These are phyloP conservation scores for Lactarius sanguifluus DNA, from an alignment of 768 basidiomycete genomes.

Conservation along the genomic window DNA sequence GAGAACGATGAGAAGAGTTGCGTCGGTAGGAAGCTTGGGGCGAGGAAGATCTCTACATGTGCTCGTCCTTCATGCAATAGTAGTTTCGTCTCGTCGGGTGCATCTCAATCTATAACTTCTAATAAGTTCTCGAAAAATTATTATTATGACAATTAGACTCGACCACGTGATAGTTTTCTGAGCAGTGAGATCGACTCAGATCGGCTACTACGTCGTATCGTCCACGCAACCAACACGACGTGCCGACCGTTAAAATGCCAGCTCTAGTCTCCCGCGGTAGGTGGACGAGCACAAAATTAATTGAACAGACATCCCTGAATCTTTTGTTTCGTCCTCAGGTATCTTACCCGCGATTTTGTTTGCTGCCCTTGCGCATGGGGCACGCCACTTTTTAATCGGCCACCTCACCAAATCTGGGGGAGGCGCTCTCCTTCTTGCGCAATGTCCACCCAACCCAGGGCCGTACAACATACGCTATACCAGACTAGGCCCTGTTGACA, in stretches of 20 bases:
- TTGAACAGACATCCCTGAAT: background rate
- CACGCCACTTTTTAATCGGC: constrained; percentile 20
- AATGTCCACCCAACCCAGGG: constrained; percentile 26
- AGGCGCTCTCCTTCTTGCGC: background rate
- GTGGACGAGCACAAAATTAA: background rate
- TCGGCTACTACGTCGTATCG: background rate
- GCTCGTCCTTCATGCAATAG: background rate
- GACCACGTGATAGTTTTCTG: background rate
- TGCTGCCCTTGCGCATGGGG: constrained; percentile 14
- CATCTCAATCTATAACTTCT: background rate
- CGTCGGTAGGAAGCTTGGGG: background rate
- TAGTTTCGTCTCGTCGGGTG: background rate
- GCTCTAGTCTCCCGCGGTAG: constrained; percentile 6
- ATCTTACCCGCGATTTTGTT: constrained; percentile 24
- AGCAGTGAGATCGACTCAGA: background rate
- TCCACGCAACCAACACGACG: background rate
- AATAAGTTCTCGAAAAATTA: background rate
- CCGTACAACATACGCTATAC: constrained; percentile 24
- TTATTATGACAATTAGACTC: too few species aligned
- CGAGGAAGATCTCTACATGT: background rate
- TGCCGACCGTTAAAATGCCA: constrained; percentile 7
- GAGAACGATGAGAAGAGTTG: constrained; percentile 33
- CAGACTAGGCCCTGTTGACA: constrained; percentile 12
- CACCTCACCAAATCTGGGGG: constrained; percentile 26
- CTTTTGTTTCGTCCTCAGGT: background rate